Base-by-base conservation (phyloP, 495 filamentous ascomycete genomes). In the Rhypophila decipiens region DNA sequence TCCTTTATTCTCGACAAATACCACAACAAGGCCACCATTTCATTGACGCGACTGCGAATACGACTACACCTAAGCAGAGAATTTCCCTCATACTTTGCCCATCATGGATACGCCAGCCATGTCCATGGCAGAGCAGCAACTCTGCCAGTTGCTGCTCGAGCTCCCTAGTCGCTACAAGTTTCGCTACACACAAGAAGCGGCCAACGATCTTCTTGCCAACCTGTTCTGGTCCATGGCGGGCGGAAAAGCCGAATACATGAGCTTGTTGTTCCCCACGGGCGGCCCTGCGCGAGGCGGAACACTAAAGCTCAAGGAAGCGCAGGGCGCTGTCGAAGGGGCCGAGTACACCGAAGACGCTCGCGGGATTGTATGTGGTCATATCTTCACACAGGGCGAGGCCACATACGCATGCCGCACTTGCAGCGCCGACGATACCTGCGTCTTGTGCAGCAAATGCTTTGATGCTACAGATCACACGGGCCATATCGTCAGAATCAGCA, bases 351-450 rank as follows among this genome's bases (percentile, higher is more conserved):
- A 88, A 51, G 85, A 85, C 24, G 93, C 94, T 37, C 79, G 90
- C 55, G 93, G 93, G 41, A 95, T 91, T 63, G 82, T 87, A n/a
- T 98, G 93, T 61, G 93, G 93, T 7, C 93, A 98, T 71, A 97
- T 98, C 51, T 94, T 97, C 74, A 85, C 87, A 63, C 74, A 74
- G 22, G 93, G 90, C 2, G 93, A 98, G 69, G 88, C 90, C 34
- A 88, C 89, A 31, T 98, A 96, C 57, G 79, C 84, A 41, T 98
- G 93, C 74, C 85, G 87, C 61, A 96, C 91, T 15, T 98, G 93
- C 61, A 87, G 86, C 27, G 75, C 82, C 39, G 88, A 95, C 59
- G 87, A 91, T 55, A 93, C 88, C 0, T 90, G 86, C 53, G 87
- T 88, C 40, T 74, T 95, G 33, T 95, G 88, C 66, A 83, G 87